Percentiles rank a stretch among this genome's conserved stretches.
Conservation (phyloP, 2,329 filamentous ascomycete species). For the Verticillium longisporum region DNA sequence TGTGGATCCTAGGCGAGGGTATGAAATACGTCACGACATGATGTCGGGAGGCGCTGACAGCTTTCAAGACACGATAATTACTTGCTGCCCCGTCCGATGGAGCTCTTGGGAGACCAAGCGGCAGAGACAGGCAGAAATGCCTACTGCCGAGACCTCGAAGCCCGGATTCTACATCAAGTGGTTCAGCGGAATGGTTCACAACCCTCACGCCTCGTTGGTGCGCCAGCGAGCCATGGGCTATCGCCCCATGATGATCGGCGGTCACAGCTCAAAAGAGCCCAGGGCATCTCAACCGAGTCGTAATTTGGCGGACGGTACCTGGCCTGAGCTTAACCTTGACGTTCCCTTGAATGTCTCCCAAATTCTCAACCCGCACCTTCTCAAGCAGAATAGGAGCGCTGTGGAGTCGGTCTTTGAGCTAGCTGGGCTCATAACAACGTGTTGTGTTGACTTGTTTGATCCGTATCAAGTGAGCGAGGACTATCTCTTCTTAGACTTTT, state of each 20-base stretch:
- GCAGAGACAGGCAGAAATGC: background rate
- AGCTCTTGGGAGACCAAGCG: background rate
- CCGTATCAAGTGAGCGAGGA: constrained; percentile 1
- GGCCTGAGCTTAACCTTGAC: background rate
- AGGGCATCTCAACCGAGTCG: constrained; percentile 11
- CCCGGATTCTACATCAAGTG: background rate
- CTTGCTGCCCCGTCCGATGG: constrained; percentile 30
- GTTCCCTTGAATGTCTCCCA: constrained; percentile 24
- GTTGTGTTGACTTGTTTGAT: constrained; percentile 8
- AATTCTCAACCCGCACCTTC: constrained; percentile 21
- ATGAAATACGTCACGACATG: constrained; percentile 12
- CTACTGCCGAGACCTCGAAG: background rate
- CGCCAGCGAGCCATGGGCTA: background rate
- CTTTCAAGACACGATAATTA: constrained; percentile 26
- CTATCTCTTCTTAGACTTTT: constrained; percentile 6
- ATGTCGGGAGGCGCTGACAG: constrained; percentile 8
- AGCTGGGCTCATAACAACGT: constrained; percentile 5
- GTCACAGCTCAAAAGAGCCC: constrained; percentile 23
- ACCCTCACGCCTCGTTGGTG: background rate
- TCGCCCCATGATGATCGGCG: background rate
- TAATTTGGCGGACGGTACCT: constrained; percentile 14
- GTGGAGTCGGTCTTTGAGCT: constrained; percentile 5
- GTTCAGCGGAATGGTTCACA: background rate
- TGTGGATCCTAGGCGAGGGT: constrained; percentile 31
- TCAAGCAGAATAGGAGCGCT: background rate